phyloP scores from a whole-genome alignment of 257 asterid species.

The Lantana camara region DNA sequence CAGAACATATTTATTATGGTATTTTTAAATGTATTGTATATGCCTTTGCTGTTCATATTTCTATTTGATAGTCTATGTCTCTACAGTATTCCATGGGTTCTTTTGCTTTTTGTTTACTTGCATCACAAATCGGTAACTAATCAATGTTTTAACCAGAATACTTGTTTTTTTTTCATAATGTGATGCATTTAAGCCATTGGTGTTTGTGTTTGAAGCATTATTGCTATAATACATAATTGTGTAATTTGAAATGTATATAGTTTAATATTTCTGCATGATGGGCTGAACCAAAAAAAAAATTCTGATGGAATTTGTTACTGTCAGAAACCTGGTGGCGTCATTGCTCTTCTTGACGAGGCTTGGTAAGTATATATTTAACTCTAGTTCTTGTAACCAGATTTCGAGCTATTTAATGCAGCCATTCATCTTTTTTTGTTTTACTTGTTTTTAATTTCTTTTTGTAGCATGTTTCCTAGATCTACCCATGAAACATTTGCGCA shows the following conservation, averaged over 20 bases:
- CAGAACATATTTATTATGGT: background rate
- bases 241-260: no score
- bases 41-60: slow-evolving; percentile 1
- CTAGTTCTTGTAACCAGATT: background rate
- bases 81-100: no score
- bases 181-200: no score
- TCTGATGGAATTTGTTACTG: slow-evolving; percentile 24
- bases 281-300: slow-evolving; percentile 18
- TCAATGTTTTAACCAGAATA: no score
- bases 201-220: no score
- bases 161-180: slow-evolving; percentile 7
- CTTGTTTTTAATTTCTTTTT: slow-evolving; percentile 7
- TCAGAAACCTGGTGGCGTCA: slow-evolving; percentile 87
- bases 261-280: background rate
- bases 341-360: slow-evolving; percentile 86
- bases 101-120: no score
- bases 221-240: no score
- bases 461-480: slow-evolving; percentile 84
- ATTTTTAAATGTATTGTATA: background rate
- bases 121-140: no score
- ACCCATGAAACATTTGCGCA: slow-evolving; percentile 69
- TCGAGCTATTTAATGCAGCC: background rate
- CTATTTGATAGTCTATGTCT: background rate
- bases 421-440: background rate
- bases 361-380: slow-evolving; percentile 50